A percentile compares a stretch with the other conserved stretches of the same genome.
phyloP scores from a whole-genome alignment of 768 basidiomycete species.

The Amyloporia xantha region DNA sequence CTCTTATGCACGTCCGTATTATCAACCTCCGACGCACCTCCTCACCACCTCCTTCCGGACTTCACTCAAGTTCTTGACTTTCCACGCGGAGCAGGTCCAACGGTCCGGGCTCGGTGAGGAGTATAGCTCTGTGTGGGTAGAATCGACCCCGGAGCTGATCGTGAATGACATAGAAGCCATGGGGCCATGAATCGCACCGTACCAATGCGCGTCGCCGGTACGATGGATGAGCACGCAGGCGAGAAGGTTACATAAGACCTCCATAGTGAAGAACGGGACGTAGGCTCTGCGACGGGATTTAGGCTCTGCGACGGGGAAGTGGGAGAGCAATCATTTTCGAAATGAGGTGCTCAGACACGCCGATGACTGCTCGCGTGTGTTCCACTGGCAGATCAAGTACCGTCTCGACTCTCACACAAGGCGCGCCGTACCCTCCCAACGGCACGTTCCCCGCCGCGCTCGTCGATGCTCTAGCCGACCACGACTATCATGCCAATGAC shows the following conservation, averaged over 20 bases:
- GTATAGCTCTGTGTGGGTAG: conserved; percentile 26
- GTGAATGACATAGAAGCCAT: conserved; percentile 24
- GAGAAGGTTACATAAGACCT: conserved; percentile 29
- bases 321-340: not conserved
- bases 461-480: conserved; percentile 26
- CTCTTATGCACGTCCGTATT: conserved; percentile 1
- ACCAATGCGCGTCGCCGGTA: conserved; percentile 25
- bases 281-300: too few relatives aligned
- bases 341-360: not conserved
- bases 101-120: too few relatives aligned
- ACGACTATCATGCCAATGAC: conserved; percentile 39
- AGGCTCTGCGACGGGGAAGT: not conserved
- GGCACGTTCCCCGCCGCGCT: conserved; percentile 46
- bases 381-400: conserved; percentile 45
- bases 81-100: not conserved
- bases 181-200: conserved; percentile 23
- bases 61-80: too few relatives aligned
- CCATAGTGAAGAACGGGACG: conserved; percentile 25
- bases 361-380: conserved; percentile 8
- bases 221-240: conserved; percentile 16
- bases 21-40: not conserved
- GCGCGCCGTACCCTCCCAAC: conserved; percentile 20
- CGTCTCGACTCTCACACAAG: conserved; percentile 33
- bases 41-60: not conserved
- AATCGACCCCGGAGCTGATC: conserved; percentile 27